Base-by-base conservation (phyloP, 2,329 filamentous ascomycete genomes). In the Aspergillus sp. region DNA sequence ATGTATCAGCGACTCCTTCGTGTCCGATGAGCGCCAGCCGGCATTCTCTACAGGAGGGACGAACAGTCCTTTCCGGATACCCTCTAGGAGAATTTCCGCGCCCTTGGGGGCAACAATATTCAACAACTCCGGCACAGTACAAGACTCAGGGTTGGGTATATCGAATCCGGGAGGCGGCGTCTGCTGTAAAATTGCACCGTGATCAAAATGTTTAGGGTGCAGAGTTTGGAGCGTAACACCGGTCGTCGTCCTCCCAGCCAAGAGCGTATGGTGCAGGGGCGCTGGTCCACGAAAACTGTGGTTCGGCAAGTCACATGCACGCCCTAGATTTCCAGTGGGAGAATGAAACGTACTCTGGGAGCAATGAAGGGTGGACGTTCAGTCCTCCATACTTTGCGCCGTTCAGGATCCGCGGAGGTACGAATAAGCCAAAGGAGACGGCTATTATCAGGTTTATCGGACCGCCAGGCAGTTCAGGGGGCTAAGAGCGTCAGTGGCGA, bases 351-450 rank as follows among this genome's bases (percentile, higher is more conserved):
- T 66, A 89, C 85, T 94, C 87, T 3, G 92, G 93, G 13, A 99
- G 81, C 24, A 96, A 74, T 0, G 93, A 97, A 1, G 94, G 94
- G 65, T 99, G 94, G 2, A 99, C 81, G 70, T 99, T 99, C 3
- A 99, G 74, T 0, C 94, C 94, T 41, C 92, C 92, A 72, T 95
- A 96, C 61, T 82, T 83, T 20, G 88, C 83, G 1, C 74, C 74
- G 19, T 76, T 75, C 19, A 99, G 77, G 14, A 97, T 83, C 4
- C 90, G 81, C 0, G 81, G 79, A 0, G 94, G 94, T 1, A 99
- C 86, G 55, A 96, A 87, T 7, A 96, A 81, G 3, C 94, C 94
- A 72, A 97, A 99, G 0, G 94, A 97, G 4, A 97, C 94, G 45
- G 92, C 92, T 43, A 97, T 79, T 60, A 99, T 82, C 53, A 99